Evolutionary conservation across 2,329 filamentous ascomycete genomes (phyloP).

Genomic region (Epichloe brachyelytri): DNA sequence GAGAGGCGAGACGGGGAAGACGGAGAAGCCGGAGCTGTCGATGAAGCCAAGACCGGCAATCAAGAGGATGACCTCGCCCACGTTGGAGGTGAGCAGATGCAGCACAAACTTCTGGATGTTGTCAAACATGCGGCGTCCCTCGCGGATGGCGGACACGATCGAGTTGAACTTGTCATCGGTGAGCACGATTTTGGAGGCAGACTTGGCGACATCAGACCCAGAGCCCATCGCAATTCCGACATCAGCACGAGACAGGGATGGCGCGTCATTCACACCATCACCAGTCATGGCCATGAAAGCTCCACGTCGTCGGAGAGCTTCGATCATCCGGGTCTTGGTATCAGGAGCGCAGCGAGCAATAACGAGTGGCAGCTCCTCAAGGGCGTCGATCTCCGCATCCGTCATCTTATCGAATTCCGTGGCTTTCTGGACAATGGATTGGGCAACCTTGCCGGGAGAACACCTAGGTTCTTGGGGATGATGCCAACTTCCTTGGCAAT

Average conservation of each 20-base stretch:
- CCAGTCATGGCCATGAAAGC: slow-evolving; percentile 79
- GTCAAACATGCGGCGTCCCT: slow-evolving; percentile 75
- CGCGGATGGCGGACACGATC: slow-evolving; percentile 70
- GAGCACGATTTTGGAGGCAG: slow-evolving; percentile 67
- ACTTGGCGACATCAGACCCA: slow-evolving; percentile 76
- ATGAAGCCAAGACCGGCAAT: slow-evolving; percentile 75
- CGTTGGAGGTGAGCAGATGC: slow-evolving; percentile 67
- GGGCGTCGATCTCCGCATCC: slow-evolving; percentile 60
- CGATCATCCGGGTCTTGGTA: slow-evolving; percentile 86
- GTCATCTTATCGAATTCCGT: slow-evolving; percentile 66
- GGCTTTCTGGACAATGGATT: slow-evolving; percentile 60
- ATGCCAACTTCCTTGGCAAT: slow-evolving; percentile 73
- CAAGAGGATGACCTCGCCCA: slow-evolving; percentile 70
- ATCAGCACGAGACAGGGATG: slow-evolving; percentile 66
- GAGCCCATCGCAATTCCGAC: slow-evolving; percentile 88
- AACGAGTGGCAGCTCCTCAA: slow-evolving; percentile 66
- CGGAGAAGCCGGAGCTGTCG: slow-evolving; percentile 56
- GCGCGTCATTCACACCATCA: slow-evolving; percentile 78
- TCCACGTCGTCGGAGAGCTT: slow-evolving; percentile 65
- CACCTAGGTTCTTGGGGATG: slow-evolving; percentile 48
- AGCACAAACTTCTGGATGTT: slow-evolving; percentile 84
- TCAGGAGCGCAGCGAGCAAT: slow-evolving; percentile 74
- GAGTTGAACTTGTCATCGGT: slow-evolving; percentile 83
- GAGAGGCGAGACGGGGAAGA: slow-evolving; percentile 75
- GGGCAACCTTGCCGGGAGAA: slow-evolving; percentile 49